These are phyloP conservation scores for Chlorella sp. DNA, from an alignment of 139 green algal genomes.

Conservation along the genomic window DNA sequence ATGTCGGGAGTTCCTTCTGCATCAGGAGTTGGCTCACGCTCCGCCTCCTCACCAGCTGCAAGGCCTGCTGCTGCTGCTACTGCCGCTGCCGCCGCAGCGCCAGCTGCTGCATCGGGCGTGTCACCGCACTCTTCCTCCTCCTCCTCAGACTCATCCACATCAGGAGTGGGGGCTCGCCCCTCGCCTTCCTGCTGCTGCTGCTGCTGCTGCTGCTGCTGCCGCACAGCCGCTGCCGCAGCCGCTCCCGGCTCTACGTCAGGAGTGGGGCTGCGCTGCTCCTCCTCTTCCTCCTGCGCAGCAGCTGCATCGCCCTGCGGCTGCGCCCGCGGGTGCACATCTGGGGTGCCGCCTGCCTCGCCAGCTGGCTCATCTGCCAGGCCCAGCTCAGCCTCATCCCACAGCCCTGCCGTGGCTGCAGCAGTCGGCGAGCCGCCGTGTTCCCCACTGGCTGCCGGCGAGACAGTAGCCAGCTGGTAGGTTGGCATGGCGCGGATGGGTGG, in stretches of 20 bases:
- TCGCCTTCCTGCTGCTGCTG: neutral
- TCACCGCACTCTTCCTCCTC: neutral
- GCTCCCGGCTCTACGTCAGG: neutral
- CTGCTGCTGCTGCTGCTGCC: neutral
- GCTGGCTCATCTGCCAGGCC: neutral
- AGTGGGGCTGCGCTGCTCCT: neutral
- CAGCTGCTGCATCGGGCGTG: neutral
- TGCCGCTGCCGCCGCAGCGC: neutral
- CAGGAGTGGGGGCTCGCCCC: neutral
- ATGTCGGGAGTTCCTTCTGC: neutral
- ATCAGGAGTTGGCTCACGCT: neutral
- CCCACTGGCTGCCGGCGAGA: neutral
- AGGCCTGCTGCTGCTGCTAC: neutral
- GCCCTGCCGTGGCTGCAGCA: neutral
- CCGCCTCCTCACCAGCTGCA: neutral
- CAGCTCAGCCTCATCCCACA: constrained; percentile 11
- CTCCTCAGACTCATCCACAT: neutral
- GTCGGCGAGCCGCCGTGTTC: no score
- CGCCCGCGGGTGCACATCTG: neutral
- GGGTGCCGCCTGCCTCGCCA: no score
- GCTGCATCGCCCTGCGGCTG: neutral
- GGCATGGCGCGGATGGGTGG: neutral
- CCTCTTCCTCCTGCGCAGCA: neutral
- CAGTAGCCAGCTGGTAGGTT: neutral
- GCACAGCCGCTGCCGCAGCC: neutral